Base-by-base conservation (phyloP, 2,329 filamentous ascomycete species). In the Microcera coccophila region DNA sequence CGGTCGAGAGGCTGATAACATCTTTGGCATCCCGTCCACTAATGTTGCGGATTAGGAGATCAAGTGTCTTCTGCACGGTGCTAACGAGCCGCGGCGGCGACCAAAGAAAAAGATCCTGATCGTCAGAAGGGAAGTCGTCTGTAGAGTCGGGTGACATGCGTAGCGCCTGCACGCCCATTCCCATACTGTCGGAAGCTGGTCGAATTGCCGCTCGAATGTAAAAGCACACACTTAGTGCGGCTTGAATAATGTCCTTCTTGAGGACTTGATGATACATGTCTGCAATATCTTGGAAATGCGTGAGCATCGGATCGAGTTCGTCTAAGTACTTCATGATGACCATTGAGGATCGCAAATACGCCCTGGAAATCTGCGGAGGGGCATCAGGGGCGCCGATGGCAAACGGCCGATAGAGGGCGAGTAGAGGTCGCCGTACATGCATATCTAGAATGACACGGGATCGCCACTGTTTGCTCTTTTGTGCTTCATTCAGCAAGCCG, bases 261-360 rank as follows among this genome's bases (percentile, higher is more conserved):
- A 79, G 57, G 10, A 77, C 64, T 37, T 76, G 67, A 44, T 76
- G 68, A 41, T 77, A 75, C 67, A 78, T 74, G 44, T 75, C 72
- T 50, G 67, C 67, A 18, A 76, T 65, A 32, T 73, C 69, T 31
- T 67, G 61, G 39, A 73, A 78, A 36, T 71, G 68, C 3, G 70
- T 63, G 4, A 69, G 62, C 18, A 62, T 56, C 0, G 73, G 70
- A 44, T 79, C 74, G 5, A 79, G 58, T 47, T 79, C 75, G 47
- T 79, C 75, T 34, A 78, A 62, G 44, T 77, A 78, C 12, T 70
- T 73, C 36, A 79, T 62, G n/a, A 79, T 69, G 14, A 74, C 68
- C 68, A 78, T 76, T 3, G 73, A 78, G 0, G 75, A 78, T 38
- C 73, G 68, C 26, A 80, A 59, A 47, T 79, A 79, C 4, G 71